Conservation (phyloP, 2,329 filamentous ascomycete genomes). For the Neopestalotiopsis sp. region DNA sequence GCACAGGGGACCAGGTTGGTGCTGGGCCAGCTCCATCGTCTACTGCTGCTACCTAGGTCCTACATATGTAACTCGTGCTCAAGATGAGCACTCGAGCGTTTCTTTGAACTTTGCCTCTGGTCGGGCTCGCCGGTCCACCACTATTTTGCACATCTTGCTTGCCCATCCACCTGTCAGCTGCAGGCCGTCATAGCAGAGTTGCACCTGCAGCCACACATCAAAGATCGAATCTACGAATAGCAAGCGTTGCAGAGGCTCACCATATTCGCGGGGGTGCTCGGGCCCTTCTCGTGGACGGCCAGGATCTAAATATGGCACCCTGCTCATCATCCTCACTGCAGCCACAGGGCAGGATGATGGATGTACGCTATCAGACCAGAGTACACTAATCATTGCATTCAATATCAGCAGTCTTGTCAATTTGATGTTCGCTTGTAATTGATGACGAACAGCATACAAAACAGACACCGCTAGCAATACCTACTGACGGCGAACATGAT, state of each 20-base stretch:
- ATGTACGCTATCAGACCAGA: neutral
- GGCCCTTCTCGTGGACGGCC: constrained; percentile 7
- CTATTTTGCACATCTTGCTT: neutral
- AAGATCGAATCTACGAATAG: neutral
- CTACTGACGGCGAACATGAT: neutral
- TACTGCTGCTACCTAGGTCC: neutral
- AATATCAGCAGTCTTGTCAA: neutral
- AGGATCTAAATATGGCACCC: constrained; percentile 14
- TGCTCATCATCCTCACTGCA: neutral
- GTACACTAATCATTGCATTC: no score
- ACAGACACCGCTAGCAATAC: neutral
- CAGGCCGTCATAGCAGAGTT: neutral
- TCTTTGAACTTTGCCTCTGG: neutral
- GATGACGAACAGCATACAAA: neutral
- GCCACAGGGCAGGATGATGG: neutral
- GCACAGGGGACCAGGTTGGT: neutral
- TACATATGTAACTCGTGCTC: neutral
- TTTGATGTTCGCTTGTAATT: neutral
- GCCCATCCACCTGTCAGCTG: neutral
- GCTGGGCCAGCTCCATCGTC: neutral
- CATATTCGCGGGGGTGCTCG: constrained; percentile 10
- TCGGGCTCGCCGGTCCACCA: neutral
- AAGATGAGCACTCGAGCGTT: neutral
- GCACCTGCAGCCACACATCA: neutral
- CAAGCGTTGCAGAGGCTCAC: neutral